These are phyloP conservation scores for Albugo candida DNA, from an alignment of 352 stramenopile species.

Conservation along the genomic window DNA sequence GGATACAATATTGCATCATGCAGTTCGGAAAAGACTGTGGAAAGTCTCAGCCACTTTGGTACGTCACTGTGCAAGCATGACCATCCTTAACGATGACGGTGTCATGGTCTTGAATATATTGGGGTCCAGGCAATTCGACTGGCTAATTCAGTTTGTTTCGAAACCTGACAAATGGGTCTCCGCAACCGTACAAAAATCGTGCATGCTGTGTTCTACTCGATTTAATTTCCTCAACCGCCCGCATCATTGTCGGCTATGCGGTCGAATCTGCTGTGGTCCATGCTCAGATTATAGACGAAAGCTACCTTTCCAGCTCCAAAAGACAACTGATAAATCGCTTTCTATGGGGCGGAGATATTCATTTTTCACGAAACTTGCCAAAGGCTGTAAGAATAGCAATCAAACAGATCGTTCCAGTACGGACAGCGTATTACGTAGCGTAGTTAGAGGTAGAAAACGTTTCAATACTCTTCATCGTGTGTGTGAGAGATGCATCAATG, in stretches of 20 bases:
- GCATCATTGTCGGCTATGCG: conserved; percentile 67
- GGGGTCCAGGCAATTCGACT: conserved; percentile 41
- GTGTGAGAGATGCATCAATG: too few species aligned
- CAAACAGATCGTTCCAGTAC: too few species aligned
- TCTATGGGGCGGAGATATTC: too few species aligned
- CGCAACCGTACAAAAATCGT: conserved; percentile 30
- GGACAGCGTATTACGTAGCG: too few species aligned
- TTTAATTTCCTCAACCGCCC: conserved; percentile 54
- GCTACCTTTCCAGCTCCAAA: conserved; percentile 22
- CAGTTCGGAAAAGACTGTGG: conserved; percentile 52
- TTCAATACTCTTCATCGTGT: too few species aligned
- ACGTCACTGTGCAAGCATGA: conserved; percentile 39
- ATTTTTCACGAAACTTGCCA: too few species aligned
- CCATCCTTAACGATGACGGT: conserved; percentile 51
- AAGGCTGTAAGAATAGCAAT: too few species aligned
- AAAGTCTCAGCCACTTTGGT: conserved; percentile 56
- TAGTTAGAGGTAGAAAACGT: too few species aligned
- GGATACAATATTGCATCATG: conserved; percentile 66
- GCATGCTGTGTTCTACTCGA: conserved; percentile 49
- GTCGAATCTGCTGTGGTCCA: conserved; percentile 55
- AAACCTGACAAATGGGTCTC: conserved; percentile 51
- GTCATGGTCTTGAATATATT: conserved; percentile 57
- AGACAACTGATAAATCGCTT: too few species aligned
- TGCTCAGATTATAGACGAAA: conserved; percentile 61
- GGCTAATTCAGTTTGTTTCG: conserved; percentile 57